A percentile compares a stretch with the other conserved stretches of the same genome.
Evolutionary conservation across 2,329 filamentous ascomycete species (phyloP).

Genomic region (Neofusicoccum cordaticola): DNA sequence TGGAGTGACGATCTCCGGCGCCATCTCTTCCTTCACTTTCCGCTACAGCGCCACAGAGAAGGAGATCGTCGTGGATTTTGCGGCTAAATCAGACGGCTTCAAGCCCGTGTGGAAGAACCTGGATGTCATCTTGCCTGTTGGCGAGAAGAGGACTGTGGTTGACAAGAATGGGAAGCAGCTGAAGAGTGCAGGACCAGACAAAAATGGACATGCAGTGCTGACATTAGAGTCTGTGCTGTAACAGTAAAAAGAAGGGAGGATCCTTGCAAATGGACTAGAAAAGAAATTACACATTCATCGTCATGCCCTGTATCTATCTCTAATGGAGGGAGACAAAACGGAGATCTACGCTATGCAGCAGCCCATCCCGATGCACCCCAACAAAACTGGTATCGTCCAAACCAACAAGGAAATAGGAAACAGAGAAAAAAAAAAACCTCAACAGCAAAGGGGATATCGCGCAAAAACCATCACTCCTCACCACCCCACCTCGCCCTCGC

Average conservation of each 20-base stretch:
- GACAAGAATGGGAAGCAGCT: background rate
- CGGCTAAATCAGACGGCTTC: constrained; percentile 41
- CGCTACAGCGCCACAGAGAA: constrained; percentile 37
- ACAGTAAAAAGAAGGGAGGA: background rate
- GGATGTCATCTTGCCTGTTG: constrained; percentile 50
- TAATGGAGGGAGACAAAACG: too few species aligned
- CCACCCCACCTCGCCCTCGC: background rate
- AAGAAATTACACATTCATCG: too few species aligned
- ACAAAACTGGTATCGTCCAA: too few species aligned
- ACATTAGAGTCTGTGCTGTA: background rate
- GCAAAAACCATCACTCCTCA: too few species aligned
- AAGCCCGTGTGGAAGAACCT: constrained; percentile 51
- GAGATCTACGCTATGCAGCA: too few species aligned
- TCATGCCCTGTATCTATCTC: too few species aligned
- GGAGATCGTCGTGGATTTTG: constrained; percentile 45
- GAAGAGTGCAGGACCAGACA: background rate
- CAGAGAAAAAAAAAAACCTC: too few species aligned
- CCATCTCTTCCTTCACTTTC: constrained; percentile 29
- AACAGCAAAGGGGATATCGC: too few species aligned
- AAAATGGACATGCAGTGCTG: background rate
- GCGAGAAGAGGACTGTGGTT: constrained; percentile 42
- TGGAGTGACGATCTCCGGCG: constrained; percentile 46
- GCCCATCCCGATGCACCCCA: too few species aligned
- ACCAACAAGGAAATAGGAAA: too few species aligned
- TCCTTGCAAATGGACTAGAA: too few species aligned